Conservation (phyloP, 306 rosid genomes). For the Sphenostylis stenocarpa region DNA sequence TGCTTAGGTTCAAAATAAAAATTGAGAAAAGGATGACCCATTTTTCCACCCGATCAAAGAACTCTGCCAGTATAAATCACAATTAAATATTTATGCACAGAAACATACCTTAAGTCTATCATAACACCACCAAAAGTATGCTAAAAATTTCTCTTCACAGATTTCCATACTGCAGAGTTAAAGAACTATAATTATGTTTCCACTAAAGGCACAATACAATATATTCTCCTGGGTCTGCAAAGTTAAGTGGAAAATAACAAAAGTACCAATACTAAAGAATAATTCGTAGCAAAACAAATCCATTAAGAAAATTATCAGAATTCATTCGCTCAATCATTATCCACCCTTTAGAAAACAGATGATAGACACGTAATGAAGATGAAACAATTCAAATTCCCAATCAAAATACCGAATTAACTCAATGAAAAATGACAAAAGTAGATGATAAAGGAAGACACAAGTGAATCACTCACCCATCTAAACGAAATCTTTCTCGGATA, state of each 20-base stretch:
- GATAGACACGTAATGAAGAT: background rate
- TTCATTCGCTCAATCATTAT: background rate
- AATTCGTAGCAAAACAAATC: background rate
- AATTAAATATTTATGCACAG: constrained; percentile 1
- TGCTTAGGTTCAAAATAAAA: constrained; percentile 8
- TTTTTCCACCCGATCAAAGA: background rate
- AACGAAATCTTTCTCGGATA: constrained; percentile 87
- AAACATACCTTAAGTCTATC: constrained; percentile 64
- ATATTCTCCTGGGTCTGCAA: background rate
- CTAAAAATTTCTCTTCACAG: constrained; percentile 70
- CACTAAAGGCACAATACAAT: constrained; percentile 14
- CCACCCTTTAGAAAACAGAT: constrained; percentile 13
- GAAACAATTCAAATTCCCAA: constrained; percentile 18
- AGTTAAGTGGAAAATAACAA: constrained; percentile 1
- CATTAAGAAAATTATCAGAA: constrained; percentile 9
- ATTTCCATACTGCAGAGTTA: constrained; percentile 63
- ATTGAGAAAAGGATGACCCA: background rate
- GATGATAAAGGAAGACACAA: constrained; percentile 14
- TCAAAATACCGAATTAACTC: background rate
- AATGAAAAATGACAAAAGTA: background rate
- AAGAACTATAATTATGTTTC: constrained; percentile 21
- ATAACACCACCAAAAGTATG: constrained; percentile 95
- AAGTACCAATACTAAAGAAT: constrained; percentile 1
- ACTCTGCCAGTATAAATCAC: background rate
- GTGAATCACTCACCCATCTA: constrained; percentile 85